phyloP scores from a whole-genome alignment of 306 rosid genomes.

The Lotus japonicus region DNA sequence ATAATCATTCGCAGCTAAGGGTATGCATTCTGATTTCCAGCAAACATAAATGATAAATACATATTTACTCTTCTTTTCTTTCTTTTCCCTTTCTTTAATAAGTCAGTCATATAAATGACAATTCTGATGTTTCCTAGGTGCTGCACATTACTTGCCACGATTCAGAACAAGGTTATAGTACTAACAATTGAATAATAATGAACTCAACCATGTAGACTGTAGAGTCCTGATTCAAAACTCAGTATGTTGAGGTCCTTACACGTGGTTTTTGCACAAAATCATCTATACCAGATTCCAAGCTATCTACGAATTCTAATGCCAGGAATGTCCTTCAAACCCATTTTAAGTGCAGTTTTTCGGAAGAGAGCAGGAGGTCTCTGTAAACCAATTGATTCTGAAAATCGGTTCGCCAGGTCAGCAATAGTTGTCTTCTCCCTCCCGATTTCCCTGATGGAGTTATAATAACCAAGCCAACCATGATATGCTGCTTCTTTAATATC shows the following conservation, averaged over 20 bases:
- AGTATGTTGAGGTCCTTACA: too few relatives aligned
- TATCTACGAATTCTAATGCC: constrained; percentile 72
- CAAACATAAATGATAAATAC: neutral
- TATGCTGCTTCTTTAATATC: constrained; percentile 84
- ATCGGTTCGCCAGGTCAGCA: constrained; percentile 59
- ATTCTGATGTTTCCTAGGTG: neutral
- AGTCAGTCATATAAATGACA: neutral
- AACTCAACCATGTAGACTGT: too few relatives aligned
- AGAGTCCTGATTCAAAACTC: too few relatives aligned
- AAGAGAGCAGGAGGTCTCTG: constrained; percentile 74
- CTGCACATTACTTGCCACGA: neutral
- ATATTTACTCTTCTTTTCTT: neutral
- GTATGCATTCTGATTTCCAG: neutral
- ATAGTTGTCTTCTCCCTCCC: constrained; percentile 78
- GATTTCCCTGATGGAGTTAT: constrained; percentile 77
- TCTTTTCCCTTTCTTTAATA: neutral
- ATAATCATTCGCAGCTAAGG: too few relatives aligned
- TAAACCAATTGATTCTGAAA: constrained; percentile 77
- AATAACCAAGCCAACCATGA: constrained; percentile 94
- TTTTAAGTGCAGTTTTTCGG: constrained; percentile 74
- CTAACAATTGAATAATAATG: too few relatives aligned
- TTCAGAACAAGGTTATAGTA: neutral
- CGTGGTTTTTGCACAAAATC: too few relatives aligned
- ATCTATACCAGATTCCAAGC: neutral
- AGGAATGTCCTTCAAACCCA: constrained; percentile 90